Evolutionary conservation across 495 filamentous ascomycete genomes (phyloP), one percentile per base, ranked within the genome.

Genomic region (Daldinia decipiens): DNA sequence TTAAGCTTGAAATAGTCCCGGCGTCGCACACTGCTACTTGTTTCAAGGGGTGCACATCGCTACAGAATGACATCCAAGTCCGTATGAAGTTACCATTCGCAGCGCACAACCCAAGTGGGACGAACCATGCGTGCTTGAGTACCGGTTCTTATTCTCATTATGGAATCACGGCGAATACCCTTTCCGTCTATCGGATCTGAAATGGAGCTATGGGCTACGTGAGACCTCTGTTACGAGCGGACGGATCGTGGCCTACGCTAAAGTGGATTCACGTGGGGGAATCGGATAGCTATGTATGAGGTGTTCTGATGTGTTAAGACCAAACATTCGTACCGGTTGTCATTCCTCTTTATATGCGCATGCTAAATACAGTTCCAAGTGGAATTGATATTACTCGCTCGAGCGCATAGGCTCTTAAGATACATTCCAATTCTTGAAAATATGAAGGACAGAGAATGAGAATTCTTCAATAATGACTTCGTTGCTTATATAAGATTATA

Each of bases 1-100:
- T 73, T 73, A 73, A 73, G 70, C 70, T 73, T 73, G 70, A 73
- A 69, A 62, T 73, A 62, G 62, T 73, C 65, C 70, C 70, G 70
- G 68, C 62, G 70, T 73, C 21, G 65, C 70, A 73, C 70, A 62
- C 54, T 66, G 57, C 70, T 26, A 39, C 51, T 56, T 68, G 70
- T 73, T 73, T 73, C 70, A 69, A 56, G 61, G 61, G 57, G 60
- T 55, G 31, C 27, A 58, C 65, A 38, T 66, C 59, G 59, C 62
- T 63, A 59, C 59, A 39, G 68, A 57, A 64, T 68, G 39, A 38
- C 17, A 24, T 32, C 53, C 0, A 53, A 24, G n/a, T 32, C 51
- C 12, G 31, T 64, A 47, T 21, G 31, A 52, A 58, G 43, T 31
- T 59, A 21, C 65, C 27, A 62, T 36, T 45, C 45, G 43, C 38